Evolutionary conservation across 768 basidiomycete species (phyloP), one percentile per base, ranked within the genome.

Genomic region (Pholiota conissans): DNA sequence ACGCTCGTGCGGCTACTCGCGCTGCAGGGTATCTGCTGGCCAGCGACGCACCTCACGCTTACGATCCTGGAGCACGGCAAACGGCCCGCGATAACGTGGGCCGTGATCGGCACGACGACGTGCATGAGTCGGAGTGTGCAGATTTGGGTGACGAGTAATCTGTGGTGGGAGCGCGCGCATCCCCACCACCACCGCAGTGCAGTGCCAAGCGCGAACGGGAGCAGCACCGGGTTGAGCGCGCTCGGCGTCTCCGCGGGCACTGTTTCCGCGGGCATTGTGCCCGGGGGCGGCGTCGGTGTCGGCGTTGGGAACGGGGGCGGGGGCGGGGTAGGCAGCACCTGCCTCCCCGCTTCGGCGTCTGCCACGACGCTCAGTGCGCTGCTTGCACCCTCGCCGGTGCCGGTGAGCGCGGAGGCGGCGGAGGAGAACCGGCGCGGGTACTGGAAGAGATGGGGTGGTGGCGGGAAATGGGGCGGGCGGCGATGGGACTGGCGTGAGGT

Each of bases 1-100:
- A 93, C 95, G 1, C 84, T 98, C 60, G 90, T 97, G 65, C 89
- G 96, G 14, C 85, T 98, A 3, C 80, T 98, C 55, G 95, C 93
- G 0, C 78, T 98, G 0, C 96, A 98, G 61, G 91, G 92, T 16
- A 95, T 98, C 58, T 98, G 95, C 74, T 98, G 95, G 95, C 93
- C 93, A 1, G 88, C 92, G 3, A 97, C 95, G 4, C 90, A 93
- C 62, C 72, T 93, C 35, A 95, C 93, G 1, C 84, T 96, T 29
- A 82, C 78, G 52, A 73, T 94, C 49, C 79, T 98, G 45, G 86
- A 87, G 28, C 78, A 85, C 53, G 79, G 81, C 16, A 77, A 76
- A 30, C 83, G 94, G 8, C 93, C 94, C 0, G 86, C 92, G n/a
- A 74, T 90, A 4, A 89, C 85, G 50, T 98, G 96, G 96, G 89